Conservation (phyloP, 306 rosid genomes). For the Senna tora region DNA sequence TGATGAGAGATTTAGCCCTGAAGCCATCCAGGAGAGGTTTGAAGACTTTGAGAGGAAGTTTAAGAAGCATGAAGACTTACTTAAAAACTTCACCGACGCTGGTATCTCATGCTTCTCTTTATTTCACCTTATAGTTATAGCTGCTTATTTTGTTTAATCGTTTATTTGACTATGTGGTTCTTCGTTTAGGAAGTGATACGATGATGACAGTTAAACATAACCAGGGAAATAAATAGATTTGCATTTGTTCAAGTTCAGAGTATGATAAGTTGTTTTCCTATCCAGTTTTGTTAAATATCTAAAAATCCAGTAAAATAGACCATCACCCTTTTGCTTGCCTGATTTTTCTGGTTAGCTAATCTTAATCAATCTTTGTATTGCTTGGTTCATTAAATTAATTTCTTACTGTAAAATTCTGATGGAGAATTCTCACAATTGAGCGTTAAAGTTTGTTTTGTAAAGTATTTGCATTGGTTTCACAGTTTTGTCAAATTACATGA, state of each 20-base stretch:
- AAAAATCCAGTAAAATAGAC: neutral
- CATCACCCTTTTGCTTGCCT: neutral
- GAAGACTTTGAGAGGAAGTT: conserved; percentile 66
- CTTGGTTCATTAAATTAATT: neutral
- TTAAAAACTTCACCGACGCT: conserved; percentile 55
- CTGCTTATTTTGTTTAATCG: neutral
- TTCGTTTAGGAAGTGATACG: neutral
- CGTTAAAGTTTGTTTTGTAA: neutral
- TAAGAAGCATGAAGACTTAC: conserved; percentile 64
- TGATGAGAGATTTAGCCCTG: conserved; percentile 53
- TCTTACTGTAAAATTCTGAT: neutral
- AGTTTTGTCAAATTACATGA: neutral
- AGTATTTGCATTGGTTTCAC: neutral
- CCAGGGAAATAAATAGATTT: neutral
- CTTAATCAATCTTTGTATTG: neutral
- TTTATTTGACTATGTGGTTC: neutral
- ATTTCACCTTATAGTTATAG: neutral
- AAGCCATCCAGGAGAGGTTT: conserved; percentile 45
- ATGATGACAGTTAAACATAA: neutral
- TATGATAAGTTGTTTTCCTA: neutral
- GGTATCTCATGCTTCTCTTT: conserved; percentile 42
- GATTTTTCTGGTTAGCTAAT: neutral
- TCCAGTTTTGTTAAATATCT: neutral
- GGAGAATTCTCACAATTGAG: neutral
- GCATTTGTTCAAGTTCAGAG: neutral